phyloP scores from a whole-genome alignment of 306 rosid species.

The Cucurbita ficifolia region DNA sequence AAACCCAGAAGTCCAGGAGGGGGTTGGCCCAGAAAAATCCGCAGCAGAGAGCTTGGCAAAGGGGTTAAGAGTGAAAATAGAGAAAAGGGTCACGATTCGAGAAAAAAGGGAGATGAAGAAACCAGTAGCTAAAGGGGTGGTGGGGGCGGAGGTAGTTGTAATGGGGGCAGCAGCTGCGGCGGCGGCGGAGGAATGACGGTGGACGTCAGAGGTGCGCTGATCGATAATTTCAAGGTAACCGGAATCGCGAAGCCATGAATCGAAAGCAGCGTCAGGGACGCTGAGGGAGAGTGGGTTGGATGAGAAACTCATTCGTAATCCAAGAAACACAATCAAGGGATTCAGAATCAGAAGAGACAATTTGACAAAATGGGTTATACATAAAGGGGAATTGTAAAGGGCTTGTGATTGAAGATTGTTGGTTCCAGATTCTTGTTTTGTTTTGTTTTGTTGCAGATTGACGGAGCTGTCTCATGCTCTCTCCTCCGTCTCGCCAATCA shows the following conservation, averaged over 20 bases:
- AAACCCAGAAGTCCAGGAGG: constrained; percentile 65
- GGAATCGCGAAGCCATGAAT: constrained; percentile 86
- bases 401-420: background rate
- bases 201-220: constrained; percentile 47
- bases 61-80: constrained; percentile 64
- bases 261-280: constrained; percentile 82
- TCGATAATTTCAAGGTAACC: constrained; percentile 88
- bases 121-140: constrained; percentile 19
- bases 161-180: constrained; percentile 10
- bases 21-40: constrained; percentile 54
- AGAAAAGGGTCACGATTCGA: constrained; percentile 41
- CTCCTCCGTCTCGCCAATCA: background rate
- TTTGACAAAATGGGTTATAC: background rate
- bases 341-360: background rate
- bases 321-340: background rate
- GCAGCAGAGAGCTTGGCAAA: constrained; percentile 65
- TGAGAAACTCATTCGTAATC: constrained; percentile 45
- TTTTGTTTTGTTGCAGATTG: background rate
- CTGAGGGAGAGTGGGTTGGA: constrained; percentile 85
- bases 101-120: constrained; percentile 38
- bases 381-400: background rate
- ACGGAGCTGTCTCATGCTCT: background rate
- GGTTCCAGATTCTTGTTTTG: background rate
- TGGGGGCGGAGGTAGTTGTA: constrained; percentile 4
- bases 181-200: constrained; percentile 13